Conservation (phyloP, 495 filamentous ascomycete genomes). For the Penicillium ochrochloron region DNA sequence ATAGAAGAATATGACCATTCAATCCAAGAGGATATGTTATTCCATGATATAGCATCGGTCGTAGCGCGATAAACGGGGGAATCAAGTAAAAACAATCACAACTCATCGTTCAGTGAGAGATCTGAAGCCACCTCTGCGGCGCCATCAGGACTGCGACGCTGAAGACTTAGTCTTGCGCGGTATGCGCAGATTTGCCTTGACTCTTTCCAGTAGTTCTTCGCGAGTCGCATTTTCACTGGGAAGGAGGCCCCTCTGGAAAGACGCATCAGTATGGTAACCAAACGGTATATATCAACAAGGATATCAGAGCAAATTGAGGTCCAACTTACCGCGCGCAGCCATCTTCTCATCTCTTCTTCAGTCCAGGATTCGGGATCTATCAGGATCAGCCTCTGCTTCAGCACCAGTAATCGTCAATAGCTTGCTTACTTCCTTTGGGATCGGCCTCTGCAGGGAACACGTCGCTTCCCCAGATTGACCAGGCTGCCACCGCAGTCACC, state of each 20-base stretch:
- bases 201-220: slow-evolving; percentile 77
- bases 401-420: neutral
- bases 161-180: slow-evolving; percentile 36
- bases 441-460: slow-evolving; percentile 74
- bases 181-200: slow-evolving; percentile 75
- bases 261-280: neutral
- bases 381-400: neutral
- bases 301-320: neutral
- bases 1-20: neutral
- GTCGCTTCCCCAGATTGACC: slow-evolving; percentile 81
- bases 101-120: neutral
- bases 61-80: neutral
- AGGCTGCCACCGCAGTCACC: slow-evolving; percentile 80
- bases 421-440: slow-evolving; percentile 69
- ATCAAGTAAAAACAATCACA: neutral
- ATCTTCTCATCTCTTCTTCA: slow-evolving; percentile 69
- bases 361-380: slow-evolving; percentile 73
- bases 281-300: neutral
- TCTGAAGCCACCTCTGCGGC: neutral
- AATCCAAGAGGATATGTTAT: neutral
- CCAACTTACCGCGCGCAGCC: slow-evolving; percentile 72
- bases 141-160: slow-evolving; percentile 15
- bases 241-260: slow-evolving; percentile 69
- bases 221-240: slow-evolving; percentile 67
- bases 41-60: neutral